A percentile compares a stretch with the other conserved stretches of the same genome.
Evolutionary conservation across 192 early-diverging fungal species (phyloP).

Genomic region (Martensiomyces pterosporus): DNA sequence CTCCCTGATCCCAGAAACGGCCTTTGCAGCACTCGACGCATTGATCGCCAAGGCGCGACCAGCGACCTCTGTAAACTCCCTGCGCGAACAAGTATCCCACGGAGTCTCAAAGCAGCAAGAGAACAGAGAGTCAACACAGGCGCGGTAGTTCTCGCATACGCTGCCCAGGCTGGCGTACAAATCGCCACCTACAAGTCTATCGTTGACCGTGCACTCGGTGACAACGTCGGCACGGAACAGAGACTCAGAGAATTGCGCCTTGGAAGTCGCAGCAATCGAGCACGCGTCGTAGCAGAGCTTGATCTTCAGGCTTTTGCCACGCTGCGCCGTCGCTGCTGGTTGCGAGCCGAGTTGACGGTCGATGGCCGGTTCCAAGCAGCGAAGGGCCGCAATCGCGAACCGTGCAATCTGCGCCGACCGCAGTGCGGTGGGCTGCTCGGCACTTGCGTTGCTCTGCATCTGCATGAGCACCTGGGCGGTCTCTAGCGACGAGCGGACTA

Average conservation of each 20-base stretch:
- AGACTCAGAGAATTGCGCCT: constrained; percentile 8
- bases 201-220: neutral
- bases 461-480: constrained; percentile 9
- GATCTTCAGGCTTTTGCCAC: neutral
- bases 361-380: neutral
- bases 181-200: too few species aligned
- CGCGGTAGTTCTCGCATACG: neutral
- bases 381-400: neutral
- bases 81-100: neutral
- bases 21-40: constrained; percentile 2
- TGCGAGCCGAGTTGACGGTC: too few species aligned
- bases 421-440: constrained; percentile 5
- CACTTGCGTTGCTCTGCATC: constrained; percentile 11
- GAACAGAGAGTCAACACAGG: constrained; percentile 19
- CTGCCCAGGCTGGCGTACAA: neutral
- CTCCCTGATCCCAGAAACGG: constrained; percentile 25
- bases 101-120: constrained; percentile 3
- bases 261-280: constrained; percentile 7
- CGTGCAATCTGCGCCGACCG: constrained; percentile 9
- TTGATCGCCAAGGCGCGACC: constrained; percentile 12
- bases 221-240: constrained; percentile 9
- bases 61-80: constrained; percentile 8
- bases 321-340: too few species aligned
- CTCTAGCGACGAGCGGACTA: constrained; percentile 24
- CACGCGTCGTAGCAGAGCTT: constrained; percentile 15